These are phyloP conservation scores for Saccharomycopsis sp. DNA, from an alignment of 805 yeast genomes.

Conservation along the genomic window DNA sequence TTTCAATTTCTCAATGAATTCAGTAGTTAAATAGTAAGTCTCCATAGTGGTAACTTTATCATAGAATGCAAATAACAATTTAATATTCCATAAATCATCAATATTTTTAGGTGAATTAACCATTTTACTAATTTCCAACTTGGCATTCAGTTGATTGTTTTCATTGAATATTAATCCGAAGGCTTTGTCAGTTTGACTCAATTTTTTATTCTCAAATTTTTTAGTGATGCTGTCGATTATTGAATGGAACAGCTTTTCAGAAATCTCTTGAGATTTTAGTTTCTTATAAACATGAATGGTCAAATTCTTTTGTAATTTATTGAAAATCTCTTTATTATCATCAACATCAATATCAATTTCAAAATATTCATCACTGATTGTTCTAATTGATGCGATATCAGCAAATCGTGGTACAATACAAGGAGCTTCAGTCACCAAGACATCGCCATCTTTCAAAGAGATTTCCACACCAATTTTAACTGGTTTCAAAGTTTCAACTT, in stretches of 20 bases:
- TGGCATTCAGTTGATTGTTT: conserved; percentile 34
- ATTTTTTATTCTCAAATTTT: conserved; percentile 2
- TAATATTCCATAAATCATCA: conserved; percentile 60
- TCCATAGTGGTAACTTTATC: conserved; percentile 37
- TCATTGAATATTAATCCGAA: conserved; percentile 11
- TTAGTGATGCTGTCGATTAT: conserved; percentile 7
- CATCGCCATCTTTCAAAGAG: conserved; percentile 33
- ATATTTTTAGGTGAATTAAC: conserved; percentile 35
- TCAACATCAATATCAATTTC: conserved; percentile 42
- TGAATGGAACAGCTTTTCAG: conserved; percentile 32
- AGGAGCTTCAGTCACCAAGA: conserved; percentile 44
- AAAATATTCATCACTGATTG: conserved; percentile 44
- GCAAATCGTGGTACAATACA: conserved; percentile 58
- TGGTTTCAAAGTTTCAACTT: conserved; percentile 54
- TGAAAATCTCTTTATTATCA: conserved; percentile 29
- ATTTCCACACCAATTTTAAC: conserved; percentile 35
- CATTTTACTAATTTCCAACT: conserved; percentile 42
- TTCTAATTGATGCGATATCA: conserved; percentile 40
- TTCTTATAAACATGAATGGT: conserved; percentile 48
- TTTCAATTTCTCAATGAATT: conserved; percentile 48
- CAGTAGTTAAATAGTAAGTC: conserved; percentile 37
- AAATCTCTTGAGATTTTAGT: conserved; percentile 31
- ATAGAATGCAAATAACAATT: conserved; percentile 52
- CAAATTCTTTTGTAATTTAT: conserved; percentile 36
- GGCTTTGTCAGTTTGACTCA: conserved; percentile 8